Conservation (phyloP, 495 filamentous ascomycete species). For the Podospora tetraspora region DNA sequence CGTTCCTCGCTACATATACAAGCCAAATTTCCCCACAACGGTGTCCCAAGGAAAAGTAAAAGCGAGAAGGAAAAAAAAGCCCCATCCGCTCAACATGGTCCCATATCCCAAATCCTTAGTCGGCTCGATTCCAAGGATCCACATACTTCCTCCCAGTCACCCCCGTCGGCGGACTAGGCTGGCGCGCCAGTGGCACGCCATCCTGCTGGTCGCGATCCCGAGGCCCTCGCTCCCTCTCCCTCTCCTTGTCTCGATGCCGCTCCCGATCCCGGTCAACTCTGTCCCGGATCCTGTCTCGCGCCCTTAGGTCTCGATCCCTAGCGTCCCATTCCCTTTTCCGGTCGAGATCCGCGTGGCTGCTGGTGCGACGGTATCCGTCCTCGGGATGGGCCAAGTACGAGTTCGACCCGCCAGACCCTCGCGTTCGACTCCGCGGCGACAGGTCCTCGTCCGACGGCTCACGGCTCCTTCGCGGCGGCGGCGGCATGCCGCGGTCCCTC, state of each 20-base stretch:
- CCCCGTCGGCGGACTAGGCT: conserved; percentile 27
- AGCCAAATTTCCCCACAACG: background rate
- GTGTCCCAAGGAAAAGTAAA: background rate
- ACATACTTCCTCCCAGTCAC: conserved; percentile 38
- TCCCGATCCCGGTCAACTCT: conserved; percentile 16
- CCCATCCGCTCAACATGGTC: background rate
- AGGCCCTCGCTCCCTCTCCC: conserved; percentile 4
- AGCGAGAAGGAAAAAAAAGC: background rate
- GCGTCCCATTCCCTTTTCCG: conserved; percentile 30
- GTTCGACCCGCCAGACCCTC: background rate
- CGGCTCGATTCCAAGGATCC: conserved; percentile 11
- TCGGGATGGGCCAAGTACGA: conserved; percentile 28
- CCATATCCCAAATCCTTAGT: background rate
- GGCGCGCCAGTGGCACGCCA: background rate
- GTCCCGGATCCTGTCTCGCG: conserved; percentile 7
- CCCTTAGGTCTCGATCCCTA: conserved; percentile 22
- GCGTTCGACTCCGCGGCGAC: conserved; percentile 1
- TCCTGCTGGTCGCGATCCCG: conserved; percentile 8
- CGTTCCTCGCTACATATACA: background rate
- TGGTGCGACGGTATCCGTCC: conserved; percentile 32
- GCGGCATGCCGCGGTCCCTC: conserved; percentile 2
- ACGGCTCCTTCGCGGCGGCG: conserved; percentile 15
- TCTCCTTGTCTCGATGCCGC: conserved; percentile 13
- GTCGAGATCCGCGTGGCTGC: conserved; percentile 41
- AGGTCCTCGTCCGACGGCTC: conserved; percentile 10